Percentiles rank a stretch among this genome's conserved stretches.
These are phyloP conservation scores for Ogataea sp. DNA, from an alignment of 805 yeast genomes.

Conservation along the genomic window DNA sequence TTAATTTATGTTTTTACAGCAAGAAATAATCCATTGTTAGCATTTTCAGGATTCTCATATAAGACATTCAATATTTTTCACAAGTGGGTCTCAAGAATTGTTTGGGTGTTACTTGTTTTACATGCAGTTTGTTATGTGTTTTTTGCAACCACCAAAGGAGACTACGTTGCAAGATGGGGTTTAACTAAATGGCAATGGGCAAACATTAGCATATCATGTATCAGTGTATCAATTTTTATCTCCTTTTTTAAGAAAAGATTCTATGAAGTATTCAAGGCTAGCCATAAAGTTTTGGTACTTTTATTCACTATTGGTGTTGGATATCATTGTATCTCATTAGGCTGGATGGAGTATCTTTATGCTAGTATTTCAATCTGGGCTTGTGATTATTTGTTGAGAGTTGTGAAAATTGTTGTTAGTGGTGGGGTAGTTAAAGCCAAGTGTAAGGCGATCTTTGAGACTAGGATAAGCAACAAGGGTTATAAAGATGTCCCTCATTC, in stretches of 20 bases:
- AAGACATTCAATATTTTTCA: slow-evolving; percentile 29
- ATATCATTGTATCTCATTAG: slow-evolving; percentile 38
- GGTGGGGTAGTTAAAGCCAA: slow-evolving; percentile 53
- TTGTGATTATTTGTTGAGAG: slow-evolving; percentile 52
- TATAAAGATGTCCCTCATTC: slow-evolving; percentile 23
- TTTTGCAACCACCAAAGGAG: slow-evolving; percentile 27
- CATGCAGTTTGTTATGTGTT: slow-evolving; percentile 32
- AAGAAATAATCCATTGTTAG: slow-evolving; percentile 24
- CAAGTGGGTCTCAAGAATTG: slow-evolving; percentile 33
- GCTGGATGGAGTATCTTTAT: slow-evolving; percentile 44
- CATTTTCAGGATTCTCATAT: slow-evolving; percentile 27
- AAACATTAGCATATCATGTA: slow-evolving; percentile 24
- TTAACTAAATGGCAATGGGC: slow-evolving; percentile 37
- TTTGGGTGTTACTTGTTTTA: slow-evolving; percentile 27
- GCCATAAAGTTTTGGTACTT: slow-evolving; percentile 34
- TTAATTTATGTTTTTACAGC: slow-evolving; percentile 26
- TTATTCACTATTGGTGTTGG: slow-evolving; percentile 36
- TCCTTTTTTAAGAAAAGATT: slow-evolving; percentile 27
- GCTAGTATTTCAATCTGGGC: slow-evolving; percentile 62
- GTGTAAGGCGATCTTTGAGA: slow-evolving; percentile 25
- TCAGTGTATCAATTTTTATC: slow-evolving; percentile 19
- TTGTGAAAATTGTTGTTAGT: slow-evolving; percentile 44
- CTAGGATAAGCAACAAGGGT: slow-evolving; percentile 1
- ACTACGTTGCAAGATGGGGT: slow-evolving; percentile 29
- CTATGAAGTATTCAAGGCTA: slow-evolving; percentile 38